phyloP scores from a whole-genome alignment of 495 filamentous ascomycete species.

The Daldinia decipiens region DNA sequence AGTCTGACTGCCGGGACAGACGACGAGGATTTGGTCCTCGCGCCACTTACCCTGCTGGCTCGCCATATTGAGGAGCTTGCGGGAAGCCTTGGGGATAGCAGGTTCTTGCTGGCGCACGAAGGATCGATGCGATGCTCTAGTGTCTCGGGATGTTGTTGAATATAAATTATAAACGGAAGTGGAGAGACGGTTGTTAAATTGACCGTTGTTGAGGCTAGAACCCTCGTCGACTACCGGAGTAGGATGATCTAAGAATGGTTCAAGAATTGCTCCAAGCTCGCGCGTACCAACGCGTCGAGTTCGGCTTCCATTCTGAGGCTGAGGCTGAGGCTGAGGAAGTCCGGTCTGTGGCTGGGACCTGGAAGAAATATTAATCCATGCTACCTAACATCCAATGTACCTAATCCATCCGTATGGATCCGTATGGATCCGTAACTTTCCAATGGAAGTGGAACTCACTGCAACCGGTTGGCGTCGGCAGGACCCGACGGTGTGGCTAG shows the following conservation, averaged over 20 bases:
- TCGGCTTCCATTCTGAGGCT: background rate
- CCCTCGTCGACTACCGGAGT: background rate
- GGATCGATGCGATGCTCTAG: slow-evolving; percentile 27
- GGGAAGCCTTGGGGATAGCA: background rate
- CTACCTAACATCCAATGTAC: too few species aligned
- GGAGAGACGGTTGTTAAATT: background rate
- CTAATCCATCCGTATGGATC: too few species aligned
- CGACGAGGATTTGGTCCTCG: slow-evolving; percentile 71
- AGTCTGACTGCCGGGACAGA: slow-evolving; percentile 92
- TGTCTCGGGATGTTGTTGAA: slow-evolving; percentile 11
- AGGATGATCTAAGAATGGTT: slow-evolving; percentile 2
- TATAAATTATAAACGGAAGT: background rate
- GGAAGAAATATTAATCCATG: slow-evolving; percentile 20
- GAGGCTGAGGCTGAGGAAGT: slow-evolving; percentile 1
- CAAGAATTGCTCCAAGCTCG: slow-evolving; percentile 11
- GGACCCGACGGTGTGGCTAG: background rate
- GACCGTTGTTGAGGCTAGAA: background rate
- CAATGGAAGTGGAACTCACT: background rate
- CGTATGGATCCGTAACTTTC: background rate
- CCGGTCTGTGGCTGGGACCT: slow-evolving; percentile 9
- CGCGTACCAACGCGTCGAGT: slow-evolving; percentile 7
- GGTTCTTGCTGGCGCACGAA: slow-evolving; percentile 4
- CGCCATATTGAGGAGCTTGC: slow-evolving; percentile 51
- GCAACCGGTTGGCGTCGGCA: background rate
- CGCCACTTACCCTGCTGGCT: slow-evolving; percentile 61